phyloP scores from a whole-genome alignment of 2,329 filamentous ascomycete species.

The Trichoderma simmonsii region DNA sequence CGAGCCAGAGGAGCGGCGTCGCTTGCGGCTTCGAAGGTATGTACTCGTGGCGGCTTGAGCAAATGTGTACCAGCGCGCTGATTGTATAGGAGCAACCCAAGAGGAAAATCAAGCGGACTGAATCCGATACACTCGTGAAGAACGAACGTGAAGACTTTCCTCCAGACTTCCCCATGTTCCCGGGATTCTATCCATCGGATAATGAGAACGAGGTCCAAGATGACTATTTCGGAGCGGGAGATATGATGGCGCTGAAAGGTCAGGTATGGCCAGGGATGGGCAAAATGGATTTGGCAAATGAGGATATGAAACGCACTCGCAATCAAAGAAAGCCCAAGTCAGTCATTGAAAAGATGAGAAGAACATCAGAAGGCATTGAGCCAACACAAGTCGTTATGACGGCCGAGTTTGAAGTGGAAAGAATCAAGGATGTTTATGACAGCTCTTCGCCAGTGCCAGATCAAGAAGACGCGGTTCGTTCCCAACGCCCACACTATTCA shows the following conservation, averaged over 20 bases:
- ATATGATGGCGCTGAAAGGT: conserved; percentile 59
- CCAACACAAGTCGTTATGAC: conserved; percentile 64
- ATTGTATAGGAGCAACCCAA: conserved; percentile 10
- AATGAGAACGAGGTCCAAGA: conserved; percentile 31
- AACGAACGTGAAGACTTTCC: conserved; percentile 29
- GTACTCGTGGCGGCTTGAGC: not conserved
- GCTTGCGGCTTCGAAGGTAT: conserved; percentile 25
- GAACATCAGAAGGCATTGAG: conserved; percentile 61
- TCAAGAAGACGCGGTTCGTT: conserved; percentile 43
- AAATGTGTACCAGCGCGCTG: not conserved
- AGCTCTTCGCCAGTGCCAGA: conserved; percentile 48
- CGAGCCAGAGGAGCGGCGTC: conserved; percentile 29
- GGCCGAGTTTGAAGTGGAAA: conserved; percentile 47
- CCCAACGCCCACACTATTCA: not conserved
- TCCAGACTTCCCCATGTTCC: conserved; percentile 29
- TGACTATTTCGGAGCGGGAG: conserved; percentile 26
- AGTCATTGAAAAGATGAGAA: conserved; percentile 64
- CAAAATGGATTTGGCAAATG: conserved; percentile 75
- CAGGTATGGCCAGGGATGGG: conserved; percentile 75
- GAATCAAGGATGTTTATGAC: conserved; percentile 58
- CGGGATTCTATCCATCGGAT: conserved; percentile 29
- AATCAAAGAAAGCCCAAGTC: conserved; percentile 77
- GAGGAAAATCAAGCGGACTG: conserved; percentile 30
- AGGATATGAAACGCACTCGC: conserved; percentile 67
- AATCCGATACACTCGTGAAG: conserved; percentile 25